Conservation (phyloP, 306 rosid species). For the Quercus robur region DNA sequence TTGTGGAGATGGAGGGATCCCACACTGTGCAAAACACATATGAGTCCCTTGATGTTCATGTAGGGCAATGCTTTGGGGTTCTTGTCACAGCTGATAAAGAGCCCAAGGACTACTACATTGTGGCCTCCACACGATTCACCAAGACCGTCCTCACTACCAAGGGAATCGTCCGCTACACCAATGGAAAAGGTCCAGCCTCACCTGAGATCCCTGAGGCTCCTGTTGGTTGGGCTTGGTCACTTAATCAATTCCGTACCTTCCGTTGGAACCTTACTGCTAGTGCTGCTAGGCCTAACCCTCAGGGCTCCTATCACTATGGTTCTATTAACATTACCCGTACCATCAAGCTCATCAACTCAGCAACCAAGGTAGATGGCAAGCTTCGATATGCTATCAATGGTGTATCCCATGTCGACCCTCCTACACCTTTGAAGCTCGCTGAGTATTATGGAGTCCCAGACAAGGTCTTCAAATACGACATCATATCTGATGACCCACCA, state of each 20-base stretch:
- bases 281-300: conserved; percentile 97
- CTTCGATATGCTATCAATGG: conserved; percentile 75
- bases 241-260: conserved; percentile 75
- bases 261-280: conserved; percentile 87
- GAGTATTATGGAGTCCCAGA: conserved; percentile 43
- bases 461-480: conserved; percentile 52
- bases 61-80: conserved; percentile 62
- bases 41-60: conserved; percentile 69
- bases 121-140: conserved; percentile 72
- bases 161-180: conserved; percentile 48
- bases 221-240: conserved; percentile 87
- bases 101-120: conserved; percentile 66
- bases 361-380: conserved; percentile 37
- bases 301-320: conserved; percentile 84
- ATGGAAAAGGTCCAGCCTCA: conserved; percentile 53
- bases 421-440: conserved; percentile 78
- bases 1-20: conserved; percentile 89
- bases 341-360: conserved; percentile 51
- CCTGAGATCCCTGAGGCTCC: conserved; percentile 58
- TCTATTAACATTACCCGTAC: conserved; percentile 69
- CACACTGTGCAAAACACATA: conserved; percentile 69
- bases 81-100: conserved; percentile 66
- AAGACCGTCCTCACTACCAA: conserved; percentile 38
- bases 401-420: conserved; percentile 49
- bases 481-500: conserved; percentile 27